Base-by-base conservation (phyloP, 345 rosid species). In the Mercurialis annua region DNA sequence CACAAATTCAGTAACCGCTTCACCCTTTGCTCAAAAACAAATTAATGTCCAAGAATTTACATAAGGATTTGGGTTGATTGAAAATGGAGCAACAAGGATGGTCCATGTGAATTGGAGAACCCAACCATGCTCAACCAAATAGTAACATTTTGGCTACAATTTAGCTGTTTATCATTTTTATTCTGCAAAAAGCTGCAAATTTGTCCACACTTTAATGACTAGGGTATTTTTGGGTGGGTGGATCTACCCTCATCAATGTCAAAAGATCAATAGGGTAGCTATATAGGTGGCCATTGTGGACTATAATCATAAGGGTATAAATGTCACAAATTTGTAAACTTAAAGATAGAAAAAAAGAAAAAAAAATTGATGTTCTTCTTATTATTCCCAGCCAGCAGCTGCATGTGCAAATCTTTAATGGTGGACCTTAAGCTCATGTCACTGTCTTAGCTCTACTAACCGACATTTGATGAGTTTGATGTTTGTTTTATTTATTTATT, bases 371-470 rank as follows among this genome's bases (percentile, higher is more conserved):
- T 10, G 24, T 31, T 30, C 55, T 16, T 27, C 14, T 38, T 43
- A 20, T 62, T 24, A 48, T 63, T 43, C 69, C 78, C 65, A 65
- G 72, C 78, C 65, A 65, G 72, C 78, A 82, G 63, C 67, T 72
- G 84, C 90, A 84, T 75, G 73, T 86, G 81, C 79, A 62, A 40
- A n/a, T 1, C 9, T 59, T 69, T 68, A 69, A 76, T 68, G 74
- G 85, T 80, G 81, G 80, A 43, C 73, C 76, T 73, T 48, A n/a
- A 15, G 34, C 57, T 59, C 21, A 49, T 53, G 75, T 70, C 77
- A 67, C 67, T 70, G 62, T 76, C 81, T 63, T 55, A 33, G 5
- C 66, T 71, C 59, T 61, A 56, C 63, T 72, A 4, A 74, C 76
- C 73, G 71, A 79, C 77, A 46, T 63, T 30, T 34, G 10, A 26